Conservation (phyloP, 257 asterid species). For the Forsythia viridissima region DNA sequence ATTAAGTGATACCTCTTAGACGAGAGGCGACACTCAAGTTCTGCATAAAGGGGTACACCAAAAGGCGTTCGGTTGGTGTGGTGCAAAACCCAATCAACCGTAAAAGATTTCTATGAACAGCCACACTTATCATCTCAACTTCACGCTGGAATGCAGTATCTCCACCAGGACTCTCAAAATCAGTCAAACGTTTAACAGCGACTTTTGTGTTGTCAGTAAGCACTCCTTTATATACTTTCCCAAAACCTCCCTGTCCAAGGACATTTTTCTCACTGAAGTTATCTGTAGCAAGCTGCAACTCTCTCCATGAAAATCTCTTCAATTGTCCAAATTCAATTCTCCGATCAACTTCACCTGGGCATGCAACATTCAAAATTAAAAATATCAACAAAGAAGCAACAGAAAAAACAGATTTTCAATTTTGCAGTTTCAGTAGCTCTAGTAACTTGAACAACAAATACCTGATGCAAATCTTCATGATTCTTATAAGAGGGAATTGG, state of each 20-base stretch:
- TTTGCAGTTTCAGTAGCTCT: constrained; percentile 9
- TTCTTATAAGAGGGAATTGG: too few species aligned
- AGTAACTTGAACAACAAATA: too few species aligned
- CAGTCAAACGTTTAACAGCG: constrained; percentile 89
- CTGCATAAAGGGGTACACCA: constrained; percentile 94
- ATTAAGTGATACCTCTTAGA: constrained; percentile 65
- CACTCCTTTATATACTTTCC: constrained; percentile 89
- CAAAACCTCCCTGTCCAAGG: constrained; percentile 97
- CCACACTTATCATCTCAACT: constrained; percentile 98
- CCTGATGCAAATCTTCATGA: background rate
- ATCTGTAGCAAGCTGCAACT: constrained; percentile 86
- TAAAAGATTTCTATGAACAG: constrained; percentile 89
- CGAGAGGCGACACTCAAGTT: constrained; percentile 94
- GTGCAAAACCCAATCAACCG: constrained; percentile 90
- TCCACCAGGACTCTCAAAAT: constrained; percentile 93
- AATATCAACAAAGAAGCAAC: constrained; percentile 6
- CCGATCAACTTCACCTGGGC: constrained; percentile 85
- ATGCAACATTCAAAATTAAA: background rate
- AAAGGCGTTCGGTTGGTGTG: constrained; percentile 86
- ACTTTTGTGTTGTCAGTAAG: constrained; percentile 77
- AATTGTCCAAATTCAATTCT: constrained; percentile 91
- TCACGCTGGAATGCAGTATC: constrained; percentile 95
- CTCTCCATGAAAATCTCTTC: constrained; percentile 93
- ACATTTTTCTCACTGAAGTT: constrained; percentile 83
- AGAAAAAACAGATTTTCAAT: constrained; percentile 1